Base-by-base conservation (phyloP, 768 basidiomycete genomes). In the Lactarius sanguifluus region DNA sequence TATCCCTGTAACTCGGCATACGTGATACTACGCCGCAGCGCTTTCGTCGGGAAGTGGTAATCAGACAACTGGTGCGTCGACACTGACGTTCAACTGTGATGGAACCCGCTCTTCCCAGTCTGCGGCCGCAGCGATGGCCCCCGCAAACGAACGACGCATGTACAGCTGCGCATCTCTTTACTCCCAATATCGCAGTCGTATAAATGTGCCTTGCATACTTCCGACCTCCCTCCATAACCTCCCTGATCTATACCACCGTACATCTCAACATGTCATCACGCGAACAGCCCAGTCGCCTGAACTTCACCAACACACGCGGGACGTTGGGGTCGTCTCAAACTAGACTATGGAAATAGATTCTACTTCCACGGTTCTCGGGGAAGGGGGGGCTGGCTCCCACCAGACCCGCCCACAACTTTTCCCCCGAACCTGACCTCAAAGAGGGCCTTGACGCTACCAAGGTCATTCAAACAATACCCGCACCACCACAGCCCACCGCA, bases 361-460 rank as follows among this genome's bases (percentile, higher is more conserved):
- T 66, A 66, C 23, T 3, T 61, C 15, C 59, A n/a, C 20, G 59
- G 55, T 25, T n/a, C 32, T 28, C 57, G 63, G 5, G 43, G 45
- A 47, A 40, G 43, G 18, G 23, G 64, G 30, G 23, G 52, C 1
- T n/a, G 13, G 41, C 32, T 32, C 23, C 32, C 4, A 15, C 47
- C 36, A 43, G 34, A 23, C 4, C 20, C 18, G 5, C n/a, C 50
- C 9, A 2, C 16, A 18, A 34, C 47, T 20, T 20, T 30, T 56
- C 65, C 15, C 23, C 28, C 0, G 61, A 62, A 50, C 56, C 47
- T 28, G 25, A 68, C 18, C 56, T 70, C n/a, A 52, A 54, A 23
- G 57, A 64, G 5, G 69, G 67, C 2, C 34, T 70, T 25, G 54
- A 68, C 16, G 54, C 45, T 0, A 60, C 62, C 15, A 43, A 5